These are phyloP conservation scores for Piloderma croceum DNA, from an alignment of 768 basidiomycete species.

Conservation along the genomic window DNA sequence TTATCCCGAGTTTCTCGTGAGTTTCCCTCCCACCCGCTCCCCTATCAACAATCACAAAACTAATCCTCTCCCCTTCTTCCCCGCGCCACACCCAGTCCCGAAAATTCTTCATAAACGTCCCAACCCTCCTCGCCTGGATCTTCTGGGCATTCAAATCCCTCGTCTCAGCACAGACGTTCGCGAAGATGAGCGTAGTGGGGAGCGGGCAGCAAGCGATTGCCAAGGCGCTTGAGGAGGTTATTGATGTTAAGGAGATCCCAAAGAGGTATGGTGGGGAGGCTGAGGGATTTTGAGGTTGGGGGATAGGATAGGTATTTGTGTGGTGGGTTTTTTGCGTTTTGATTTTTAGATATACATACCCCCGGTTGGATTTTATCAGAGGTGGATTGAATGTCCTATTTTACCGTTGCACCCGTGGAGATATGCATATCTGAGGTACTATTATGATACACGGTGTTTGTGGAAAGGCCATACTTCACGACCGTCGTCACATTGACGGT, in stretches of 20 bases:
- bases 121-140: slow-evolving; percentile 70
- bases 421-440: too few species aligned
- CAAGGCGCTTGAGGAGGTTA: slow-evolving; percentile 52
- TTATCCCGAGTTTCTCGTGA: slow-evolving; percentile 75
- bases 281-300: slow-evolving; percentile 47
- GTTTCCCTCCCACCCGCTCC: slow-evolving; percentile 14
- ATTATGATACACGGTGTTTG: too few species aligned
- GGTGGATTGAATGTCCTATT: too few species aligned
- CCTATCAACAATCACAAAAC: too few species aligned
- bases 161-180: slow-evolving; percentile 64
- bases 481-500: too few species aligned
- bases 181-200: slow-evolving; percentile 79
- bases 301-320: too few species aligned
- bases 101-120: slow-evolving; percentile 83
- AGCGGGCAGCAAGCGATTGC: slow-evolving; percentile 52
- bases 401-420: too few species aligned
- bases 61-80: background rate
- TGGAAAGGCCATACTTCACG: too few species aligned
- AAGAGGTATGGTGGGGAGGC: slow-evolving; percentile 66
- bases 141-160: slow-evolving; percentile 81
- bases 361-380: too few species aligned
- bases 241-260: slow-evolving; percentile 57
- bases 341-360: too few species aligned
- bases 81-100: slow-evolving; percentile 37
- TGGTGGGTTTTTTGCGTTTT: too few species aligned